Evolutionary conservation across 2,329 filamentous ascomycete genomes (phyloP), one percentile per base, ranked within the genome.

Genomic region (Ceratocystis variospora): DNA sequence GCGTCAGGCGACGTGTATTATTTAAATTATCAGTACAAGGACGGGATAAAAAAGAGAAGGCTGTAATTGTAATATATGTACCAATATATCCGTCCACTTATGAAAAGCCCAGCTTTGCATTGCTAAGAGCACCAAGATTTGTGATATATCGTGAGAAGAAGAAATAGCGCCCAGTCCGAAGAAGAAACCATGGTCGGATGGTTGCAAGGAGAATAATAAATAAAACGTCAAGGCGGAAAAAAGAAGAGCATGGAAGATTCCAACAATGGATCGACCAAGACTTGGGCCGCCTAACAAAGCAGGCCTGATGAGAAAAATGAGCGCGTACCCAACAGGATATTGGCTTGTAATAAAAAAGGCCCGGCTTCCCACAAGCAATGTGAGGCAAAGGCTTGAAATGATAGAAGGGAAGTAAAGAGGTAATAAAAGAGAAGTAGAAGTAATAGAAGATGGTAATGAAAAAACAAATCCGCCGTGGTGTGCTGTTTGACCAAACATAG

Each of bases 401-500:
- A n/a, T 62, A 61, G 12, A 63, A 44, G 44, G 46, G 10, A 33
- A 61, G 6, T 25, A 46, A 1, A 15, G 8, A 59, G 64, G 25
- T 64, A 57, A 62, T 45, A 33, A 31, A 33, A 48, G 50, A 44
- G 53, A 65, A 65, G 45, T 19, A 59, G 17, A 62, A 45, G 17
- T 37, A 50, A 28, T 28, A 50, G 19, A 46, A 33, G 45, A 48
- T 25, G 33, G 28, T 37, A 63, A 63, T 12, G 57, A 61, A 57
- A 57, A 64, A 46, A 59, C 28, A 61, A 59, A 64, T 33, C 50
- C 41, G 61, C 19, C 41, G 53, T 68, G 61, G 55, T 67, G 66
- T 68, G 61, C 66, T 68, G 66, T 68, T 61, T 63, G 50, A 66
- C 66, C 66, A 68, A 68, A 66, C 48, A 65, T 63, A 65, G 66